These are phyloP conservation scores for Pestalotiopsis fici DNA, from an alignment of 2,329 filamentous ascomycete genomes.

Conservation along the genomic window DNA sequence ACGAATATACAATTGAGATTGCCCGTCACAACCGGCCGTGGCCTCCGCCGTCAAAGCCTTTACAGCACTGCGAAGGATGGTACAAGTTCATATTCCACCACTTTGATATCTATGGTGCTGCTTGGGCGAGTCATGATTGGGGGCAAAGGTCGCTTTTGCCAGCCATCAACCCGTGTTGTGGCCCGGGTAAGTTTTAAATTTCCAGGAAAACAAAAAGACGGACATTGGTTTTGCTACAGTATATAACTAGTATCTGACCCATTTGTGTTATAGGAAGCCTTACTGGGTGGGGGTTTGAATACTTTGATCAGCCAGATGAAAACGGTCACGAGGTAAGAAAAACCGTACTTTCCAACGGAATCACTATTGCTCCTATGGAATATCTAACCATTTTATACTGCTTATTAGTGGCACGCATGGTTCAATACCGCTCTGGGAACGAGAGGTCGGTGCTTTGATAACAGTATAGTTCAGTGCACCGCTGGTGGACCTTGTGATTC, in stretches of 20 bases:
- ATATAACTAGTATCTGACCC: background rate
- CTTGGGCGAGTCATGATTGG: background rate
- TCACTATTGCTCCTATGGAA: background rate
- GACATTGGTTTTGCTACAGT: too few relatives aligned
- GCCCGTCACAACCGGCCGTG: background rate
- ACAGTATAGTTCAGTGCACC: constrained; percentile 2
- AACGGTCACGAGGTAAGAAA: background rate
- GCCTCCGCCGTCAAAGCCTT: background rate
- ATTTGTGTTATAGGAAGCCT: background rate
- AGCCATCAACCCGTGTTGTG: background rate
- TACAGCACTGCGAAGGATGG: background rate
- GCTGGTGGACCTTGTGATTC: constrained; percentile 4
- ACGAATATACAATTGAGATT: background rate
- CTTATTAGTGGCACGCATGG: constrained; percentile 4
- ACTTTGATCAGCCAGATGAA: background rate
- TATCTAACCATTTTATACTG: too few relatives aligned
- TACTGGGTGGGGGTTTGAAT: background rate
- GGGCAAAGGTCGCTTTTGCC: background rate
- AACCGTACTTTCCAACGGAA: background rate
- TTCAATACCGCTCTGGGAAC: constrained; percentile 1
- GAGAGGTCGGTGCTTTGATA: constrained; percentile 2
- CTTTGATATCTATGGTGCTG: background rate
- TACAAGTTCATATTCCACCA: background rate
- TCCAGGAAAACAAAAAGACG: background rate
- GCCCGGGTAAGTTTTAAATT: background rate